A percentile compares a stretch with the other conserved stretches of the same genome.
Evolutionary conservation across 2,329 filamentous ascomycete genomes (phyloP).

Genomic region (Pseudofabraea citricarpa): DNA sequence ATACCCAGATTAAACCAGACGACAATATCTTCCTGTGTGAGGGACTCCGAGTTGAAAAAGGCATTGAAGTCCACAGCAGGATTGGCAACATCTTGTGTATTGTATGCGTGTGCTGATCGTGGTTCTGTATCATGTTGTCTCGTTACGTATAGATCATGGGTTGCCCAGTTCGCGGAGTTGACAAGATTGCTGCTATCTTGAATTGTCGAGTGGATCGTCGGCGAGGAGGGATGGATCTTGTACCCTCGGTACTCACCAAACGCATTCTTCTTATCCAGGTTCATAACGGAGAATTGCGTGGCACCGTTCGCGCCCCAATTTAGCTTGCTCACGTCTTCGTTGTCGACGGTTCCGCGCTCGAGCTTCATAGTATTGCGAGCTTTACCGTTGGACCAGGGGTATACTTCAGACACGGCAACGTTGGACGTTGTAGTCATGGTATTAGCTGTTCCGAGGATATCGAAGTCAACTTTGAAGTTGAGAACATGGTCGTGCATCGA

Average conservation of each 20-base stretch:
- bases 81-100: slow-evolving; percentile 38
- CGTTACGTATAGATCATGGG: slow-evolving; percentile 45
- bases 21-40: slow-evolving; percentile 39
- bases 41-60: slow-evolving; percentile 40
- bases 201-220: slow-evolving; percentile 40
- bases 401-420: slow-evolving; percentile 22
- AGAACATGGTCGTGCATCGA: slow-evolving; percentile 52
- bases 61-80: slow-evolving; percentile 46
- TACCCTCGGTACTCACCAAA: slow-evolving; percentile 50
- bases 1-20: slow-evolving; percentile 52
- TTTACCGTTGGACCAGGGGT: slow-evolving; percentile 41
- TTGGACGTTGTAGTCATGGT: slow-evolving; percentile 16
- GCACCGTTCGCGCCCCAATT: slow-evolving; percentile 43
- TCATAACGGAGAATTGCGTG: slow-evolving; percentile 45
- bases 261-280: slow-evolving; percentile 41
- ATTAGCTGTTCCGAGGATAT: slow-evolving; percentile 44
- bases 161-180: slow-evolving; percentile 43
- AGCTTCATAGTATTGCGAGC: slow-evolving; percentile 48
- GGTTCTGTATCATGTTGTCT: slow-evolving; percentile 49
- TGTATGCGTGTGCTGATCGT: slow-evolving; percentile 37
- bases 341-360: slow-evolving; percentile 32
- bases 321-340: slow-evolving; percentile 32
- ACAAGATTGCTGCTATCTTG: slow-evolving; percentile 40
- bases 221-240: slow-evolving; percentile 36
- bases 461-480: slow-evolving; percentile 50